Evolutionary conservation across 768 basidiomycete genomes (phyloP).

Genomic region (Dacryopinax spathularia): DNA sequence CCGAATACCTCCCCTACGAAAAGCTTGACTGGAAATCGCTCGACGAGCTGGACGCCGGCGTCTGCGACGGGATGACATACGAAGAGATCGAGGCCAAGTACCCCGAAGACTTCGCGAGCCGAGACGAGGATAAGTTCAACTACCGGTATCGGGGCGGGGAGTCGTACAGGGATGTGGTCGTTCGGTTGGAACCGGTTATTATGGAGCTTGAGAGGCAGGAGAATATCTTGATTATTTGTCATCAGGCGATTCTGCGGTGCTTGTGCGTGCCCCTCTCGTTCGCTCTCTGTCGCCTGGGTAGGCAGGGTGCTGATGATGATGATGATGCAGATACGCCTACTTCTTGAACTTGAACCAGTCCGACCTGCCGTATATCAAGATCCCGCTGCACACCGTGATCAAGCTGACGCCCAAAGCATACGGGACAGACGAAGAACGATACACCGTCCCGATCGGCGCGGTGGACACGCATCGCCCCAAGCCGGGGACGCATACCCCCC

Average conservation of each 20-base stretch:
- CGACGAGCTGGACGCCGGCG: constrained; percentile 96
- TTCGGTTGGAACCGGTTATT: constrained; percentile 90
- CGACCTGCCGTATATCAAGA: constrained; percentile 95
- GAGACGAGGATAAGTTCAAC: constrained; percentile 99
- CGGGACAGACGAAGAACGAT: constrained; percentile 95
- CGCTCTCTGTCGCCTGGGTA: background rate
- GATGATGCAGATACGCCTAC: constrained; percentile 68
- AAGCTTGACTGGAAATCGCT: constrained; percentile 98
- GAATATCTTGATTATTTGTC: constrained; percentile 91
- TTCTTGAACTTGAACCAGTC: constrained; percentile 85
- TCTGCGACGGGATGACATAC: constrained; percentile 99
- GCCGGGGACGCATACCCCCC: constrained; percentile 16
- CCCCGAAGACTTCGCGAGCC: constrained; percentile 94
- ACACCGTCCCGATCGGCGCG: constrained; percentile 76
- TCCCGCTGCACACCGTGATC: constrained; percentile 92
- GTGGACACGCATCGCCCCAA: constrained; percentile 85
- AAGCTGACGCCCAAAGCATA: constrained; percentile 97
- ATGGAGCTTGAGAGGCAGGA: constrained; percentile 98
- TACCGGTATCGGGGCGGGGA: constrained; percentile 96
- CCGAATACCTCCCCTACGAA: constrained; percentile 59
- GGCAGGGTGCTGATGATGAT: background rate
- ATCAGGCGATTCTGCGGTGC: constrained; percentile 81
- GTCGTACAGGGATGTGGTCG: constrained; percentile 93
- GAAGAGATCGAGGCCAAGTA: constrained; percentile 96
- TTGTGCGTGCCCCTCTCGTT: no score